Base-by-base conservation (phyloP, 2,329 filamentous ascomycete genomes). In the Arthrinium puccinioides region DNA sequence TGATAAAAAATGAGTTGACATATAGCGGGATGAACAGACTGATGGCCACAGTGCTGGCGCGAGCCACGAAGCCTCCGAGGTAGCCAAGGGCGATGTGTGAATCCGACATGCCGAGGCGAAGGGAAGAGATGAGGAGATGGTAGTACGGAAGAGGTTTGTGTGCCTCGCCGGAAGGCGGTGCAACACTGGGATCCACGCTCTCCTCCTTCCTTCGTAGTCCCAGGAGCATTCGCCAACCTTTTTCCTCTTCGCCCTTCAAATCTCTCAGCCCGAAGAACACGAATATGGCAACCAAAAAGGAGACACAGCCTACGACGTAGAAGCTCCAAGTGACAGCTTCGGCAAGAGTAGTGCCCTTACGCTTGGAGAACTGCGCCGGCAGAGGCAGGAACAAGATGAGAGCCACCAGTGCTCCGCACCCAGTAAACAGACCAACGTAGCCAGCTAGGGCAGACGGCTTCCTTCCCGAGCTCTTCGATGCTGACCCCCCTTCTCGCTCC, bases 1-100 rank as follows among this genome's bases (percentile, higher is more conserved):
- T 67, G 45, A 90, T 84, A 60, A 90, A 97, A 60, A 87, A 95
- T 18, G 87, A 82, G 56, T 97, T 97, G 50, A 96, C 79, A 55
- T 85, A 94, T 2, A 98, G 74, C 1, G 92, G 92, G 37, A 98
- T 84, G 63, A 97, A 98, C 6, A 97, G 75, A 1, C 87, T 94
- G 46, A 98, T 94, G 36, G 86, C 90, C 5, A 98, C 92, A 0
- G 88, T 95, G 1, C 89, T 96, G 7, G 92, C 89, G 39, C 92
- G 80, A 9, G 89, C 90, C 3, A 98, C 90, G 52, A 97, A 96
- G 2, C 92, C 92, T 44, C 90, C 92, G 0, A 97, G 66, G 53
- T 97, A 98, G 20, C 85, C 90, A 0, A 97, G 72, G 14, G 79
- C 82, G 44, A 98, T 94, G 48, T 84, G 76, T 9, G 79, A 71